Evolutionary conservation across 106 monocot genomes (phyloP), one percentile per base, ranked within the genome.

Genomic region (Apostasia shenzhenica): DNA sequence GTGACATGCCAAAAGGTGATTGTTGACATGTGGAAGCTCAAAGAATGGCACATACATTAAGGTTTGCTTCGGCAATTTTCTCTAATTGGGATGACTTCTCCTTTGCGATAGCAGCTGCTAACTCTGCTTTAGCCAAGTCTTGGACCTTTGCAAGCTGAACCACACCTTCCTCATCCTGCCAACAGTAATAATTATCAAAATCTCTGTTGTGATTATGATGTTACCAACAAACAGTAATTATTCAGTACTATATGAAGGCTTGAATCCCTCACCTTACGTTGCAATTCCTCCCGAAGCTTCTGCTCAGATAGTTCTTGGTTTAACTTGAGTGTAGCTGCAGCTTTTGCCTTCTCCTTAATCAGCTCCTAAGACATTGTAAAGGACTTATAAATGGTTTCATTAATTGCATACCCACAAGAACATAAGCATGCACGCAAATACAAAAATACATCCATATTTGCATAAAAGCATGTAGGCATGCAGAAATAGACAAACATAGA

Each of bases 1-100:
- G 14, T 48, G 58, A 26, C 49, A 59, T 48, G 38, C 26, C 1
- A 14, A 67, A 41, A 48, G 50, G 50, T 50, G 4, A 50, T 14
- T 59, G 59, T 69, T 45, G n/a, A 64, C 8, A 59, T 37, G 69
- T 51, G 46, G n/a, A 56, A 69, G 37, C 43, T 58, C 9, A 57
- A 57, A 68, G 7, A 40, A 60, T 6, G 58, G 43, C 44, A 45
- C 68, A 55, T 84, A 97, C 97, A 76, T 92, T 78, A 55, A 92
- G 86, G 73, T 92, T 78, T 67, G 97, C 97, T 87, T 97, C 97
- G 73, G 89, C 79, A 86, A 97, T 92, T 61, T 74, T 89, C 80
- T 92, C 89, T 53, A 97, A 76, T 70, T 97, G 97, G 52, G 84
- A 83, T 67, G 92, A 73, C 78, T 92, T 97, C 68, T 97, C 97